Evolutionary conservation across 768 basidiomycete species (phyloP).

Genomic region (Neoboletus magnificus): DNA sequence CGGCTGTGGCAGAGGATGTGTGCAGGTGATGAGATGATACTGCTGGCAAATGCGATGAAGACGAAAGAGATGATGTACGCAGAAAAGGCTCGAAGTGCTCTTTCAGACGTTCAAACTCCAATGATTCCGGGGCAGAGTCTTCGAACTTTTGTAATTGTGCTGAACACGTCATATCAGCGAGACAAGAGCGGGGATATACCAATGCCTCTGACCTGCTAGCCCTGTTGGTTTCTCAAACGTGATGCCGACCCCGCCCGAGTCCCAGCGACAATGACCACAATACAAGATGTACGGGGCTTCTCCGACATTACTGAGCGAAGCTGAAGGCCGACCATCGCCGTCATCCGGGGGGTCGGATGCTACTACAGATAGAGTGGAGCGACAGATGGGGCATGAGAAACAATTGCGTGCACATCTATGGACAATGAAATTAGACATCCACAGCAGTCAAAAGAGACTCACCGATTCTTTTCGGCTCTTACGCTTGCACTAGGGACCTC

Average conservation of each 20-base stretch:
- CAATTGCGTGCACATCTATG: constrained; percentile 95
- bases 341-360: constrained; percentile 75
- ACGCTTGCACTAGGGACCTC: constrained; percentile 98
- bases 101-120: constrained; percentile 93
- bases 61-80: constrained; percentile 73
- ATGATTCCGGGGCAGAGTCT: constrained; percentile 76
- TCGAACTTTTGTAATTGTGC: constrained; percentile 90
- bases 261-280: constrained; percentile 94
- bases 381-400: constrained; percentile 93
- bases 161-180: constrained; percentile 29
- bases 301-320: constrained; percentile 58
- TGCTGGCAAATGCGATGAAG: constrained; percentile 54
- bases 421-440: not conserved
- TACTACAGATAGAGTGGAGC: constrained; percentile 87
- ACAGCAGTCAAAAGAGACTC: constrained; percentile 11
- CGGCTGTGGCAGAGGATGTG: constrained; percentile 80
- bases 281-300: constrained; percentile 90
- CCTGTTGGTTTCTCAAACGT: constrained; percentile 97
- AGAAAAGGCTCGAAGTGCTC: constrained; percentile 97
- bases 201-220: constrained; percentile 65
- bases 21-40: constrained; percentile 66
- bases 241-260: constrained; percentile 86
- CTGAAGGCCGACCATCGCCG: constrained; percentile 52
- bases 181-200: not conserved
- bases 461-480: constrained; percentile 97